Conservation (phyloP, 2,329 filamentous ascomycete genomes). For the Furcasterigmium sp. region DNA sequence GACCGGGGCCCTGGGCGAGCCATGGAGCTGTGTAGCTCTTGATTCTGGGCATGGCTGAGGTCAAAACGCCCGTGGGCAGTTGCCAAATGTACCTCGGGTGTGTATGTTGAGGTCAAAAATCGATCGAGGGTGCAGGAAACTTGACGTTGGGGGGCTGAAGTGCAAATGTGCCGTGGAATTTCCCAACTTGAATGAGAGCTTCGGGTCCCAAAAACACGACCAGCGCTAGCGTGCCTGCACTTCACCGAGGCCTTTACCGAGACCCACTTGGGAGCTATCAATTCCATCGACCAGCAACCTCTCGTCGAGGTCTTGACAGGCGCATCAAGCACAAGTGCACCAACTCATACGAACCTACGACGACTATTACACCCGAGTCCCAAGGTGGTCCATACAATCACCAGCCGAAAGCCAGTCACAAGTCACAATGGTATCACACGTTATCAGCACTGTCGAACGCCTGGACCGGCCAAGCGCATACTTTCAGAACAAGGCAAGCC, state of each 20-base stretch:
- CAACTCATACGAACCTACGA: background rate
- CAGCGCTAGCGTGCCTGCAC: background rate
- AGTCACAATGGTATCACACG: slow-evolving; percentile 36
- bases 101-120: no score
- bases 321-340: background rate
- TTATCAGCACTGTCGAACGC: slow-evolving; percentile 75
- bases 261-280: slow-evolving; percentile 1
- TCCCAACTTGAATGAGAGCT: background rate
- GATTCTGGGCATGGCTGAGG: slow-evolving; percentile 70
- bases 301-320: no score
- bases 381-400: background rate
- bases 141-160: background rate
- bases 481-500: slow-evolving; percentile 71
- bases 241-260: background rate
- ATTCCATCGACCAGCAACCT: no score
- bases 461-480: slow-evolving; percentile 95
- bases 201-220: background rate
- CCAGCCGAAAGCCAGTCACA: slow-evolving; percentile 4
- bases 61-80: background rate
- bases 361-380: background rate
- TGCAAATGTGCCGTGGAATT: background rate
- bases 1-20: slow-evolving; percentile 75
- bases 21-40: slow-evolving; percentile 81
- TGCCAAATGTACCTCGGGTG: no score
- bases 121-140: background rate